phyloP scores from a whole-genome alignment of 805 yeast species.

The Wickerhamiella bombiphila region DNA sequence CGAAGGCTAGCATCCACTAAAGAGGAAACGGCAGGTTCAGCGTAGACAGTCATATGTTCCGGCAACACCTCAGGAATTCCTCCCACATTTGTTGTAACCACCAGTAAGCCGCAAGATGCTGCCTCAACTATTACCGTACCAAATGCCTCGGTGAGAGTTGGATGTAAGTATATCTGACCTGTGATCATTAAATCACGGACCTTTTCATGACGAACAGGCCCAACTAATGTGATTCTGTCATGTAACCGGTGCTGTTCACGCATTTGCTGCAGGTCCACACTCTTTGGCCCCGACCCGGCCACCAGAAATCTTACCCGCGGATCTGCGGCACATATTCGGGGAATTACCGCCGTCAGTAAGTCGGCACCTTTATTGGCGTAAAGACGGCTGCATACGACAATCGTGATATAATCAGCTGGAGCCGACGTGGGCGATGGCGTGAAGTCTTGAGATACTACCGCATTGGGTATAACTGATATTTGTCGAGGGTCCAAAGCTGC shows the following conservation, averaged over 20 bases:
- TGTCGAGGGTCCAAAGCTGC: constrained; percentile 63
- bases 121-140: constrained; percentile 97
- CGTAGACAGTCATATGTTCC: constrained; percentile 79
- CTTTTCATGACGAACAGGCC: constrained; percentile 80
- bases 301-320: constrained; percentile 61
- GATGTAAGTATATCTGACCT: constrained; percentile 88
- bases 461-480: constrained; percentile 91
- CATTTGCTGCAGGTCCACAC: constrained; percentile 88
- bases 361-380: constrained; percentile 97
- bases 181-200: constrained; percentile 85
- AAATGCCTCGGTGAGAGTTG: constrained; percentile 91
- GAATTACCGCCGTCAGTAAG: constrained; percentile 67
- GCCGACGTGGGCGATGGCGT: constrained; percentile 21
- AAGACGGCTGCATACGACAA: constrained; percentile 79
- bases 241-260: constrained; percentile 74
- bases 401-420: constrained; percentile 36
- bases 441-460: constrained; percentile 80
- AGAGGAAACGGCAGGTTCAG: constrained; percentile 76
- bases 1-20: constrained; percentile 52
- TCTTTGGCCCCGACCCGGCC: constrained; percentile 97
- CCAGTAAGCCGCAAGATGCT: constrained; percentile 84
- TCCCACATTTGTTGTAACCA: constrained; percentile 91
- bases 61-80: constrained; percentile 97
- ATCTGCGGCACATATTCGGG: constrained; percentile 54
- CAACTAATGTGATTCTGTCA: constrained; percentile 72